A percentile compares a stretch with the other conserved stretches of the same genome.
Conservation (phyloP, 2,329 filamentous ascomycete genomes). For the Stromatinia cepivora region DNA sequence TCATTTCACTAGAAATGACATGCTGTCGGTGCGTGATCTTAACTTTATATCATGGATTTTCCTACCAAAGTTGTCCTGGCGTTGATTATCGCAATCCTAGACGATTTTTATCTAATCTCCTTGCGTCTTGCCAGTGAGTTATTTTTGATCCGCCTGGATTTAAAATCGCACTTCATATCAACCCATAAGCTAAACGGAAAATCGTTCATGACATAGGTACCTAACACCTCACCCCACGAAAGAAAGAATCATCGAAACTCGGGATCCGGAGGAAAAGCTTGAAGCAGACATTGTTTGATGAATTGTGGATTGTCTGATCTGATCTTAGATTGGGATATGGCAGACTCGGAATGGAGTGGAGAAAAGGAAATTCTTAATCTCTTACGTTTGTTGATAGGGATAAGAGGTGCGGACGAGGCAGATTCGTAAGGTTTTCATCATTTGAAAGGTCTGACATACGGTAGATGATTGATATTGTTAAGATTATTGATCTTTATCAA, state of each 20-base stretch:
- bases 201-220: not conserved
- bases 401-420: not conserved
- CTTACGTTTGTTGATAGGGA: not conserved
- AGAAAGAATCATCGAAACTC: not conserved
- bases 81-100: not conserved
- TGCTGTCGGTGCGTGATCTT: not conserved
- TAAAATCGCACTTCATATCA: not conserved
- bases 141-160: not conserved
- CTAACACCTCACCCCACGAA: not conserved
- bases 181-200: not conserved
- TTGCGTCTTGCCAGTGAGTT: not conserved
- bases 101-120: not conserved
- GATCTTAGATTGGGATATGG: not conserved
- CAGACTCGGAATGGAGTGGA: conserved; percentile 6
- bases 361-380: conserved; percentile 3
- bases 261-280: conserved; percentile 7
- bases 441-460: not conserved
- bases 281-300: conserved; percentile 10
- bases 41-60: not conserved
- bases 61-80: not conserved
- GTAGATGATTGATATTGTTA: not conserved
- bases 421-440: not conserved
- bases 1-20: not conserved
- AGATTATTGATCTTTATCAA: not conserved
- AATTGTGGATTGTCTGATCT: conserved; percentile 11